phyloP scores from a whole-genome alignment of 129 eudicot genomes.

The Flaveria linearis region DNA sequence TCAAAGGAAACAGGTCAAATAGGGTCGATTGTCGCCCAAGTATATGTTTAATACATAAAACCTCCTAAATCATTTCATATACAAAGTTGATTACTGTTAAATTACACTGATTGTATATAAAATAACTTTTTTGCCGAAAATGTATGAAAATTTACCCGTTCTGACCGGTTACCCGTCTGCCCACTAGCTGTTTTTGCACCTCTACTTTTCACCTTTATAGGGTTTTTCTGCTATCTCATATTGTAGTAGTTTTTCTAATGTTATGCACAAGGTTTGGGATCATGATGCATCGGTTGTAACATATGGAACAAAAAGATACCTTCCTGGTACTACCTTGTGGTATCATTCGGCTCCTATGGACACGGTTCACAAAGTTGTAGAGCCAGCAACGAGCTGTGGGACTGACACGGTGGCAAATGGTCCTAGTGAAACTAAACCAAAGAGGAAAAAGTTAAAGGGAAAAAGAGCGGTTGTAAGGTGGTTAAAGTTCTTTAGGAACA shows the following conservation, averaged over 20 bases:
- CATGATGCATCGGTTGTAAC: slow-evolving; percentile 29
- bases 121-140: neutral
- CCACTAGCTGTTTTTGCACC: neutral
- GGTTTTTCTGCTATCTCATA: slow-evolving; percentile 39
- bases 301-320: slow-evolving; percentile 29
- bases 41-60: neutral
- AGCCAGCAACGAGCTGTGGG: slow-evolving; percentile 27
- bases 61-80: neutral
- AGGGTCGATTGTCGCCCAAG: neutral
- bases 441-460: slow-evolving; percentile 84
- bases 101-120: neutral
- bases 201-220: neutral
- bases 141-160: neutral
- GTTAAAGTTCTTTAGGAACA: slow-evolving; percentile 85
- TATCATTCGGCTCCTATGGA: slow-evolving; percentile 46
- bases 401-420: slow-evolving; percentile 28
- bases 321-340: slow-evolving; percentile 38
- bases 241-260: slow-evolving; percentile 55
- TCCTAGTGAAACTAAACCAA: slow-evolving; percentile 44
- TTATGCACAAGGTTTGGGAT: slow-evolving; percentile 52
- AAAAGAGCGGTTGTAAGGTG: slow-evolving; percentile 92
- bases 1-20: neutral
- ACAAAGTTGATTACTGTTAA: neutral
- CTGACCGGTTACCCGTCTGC: neutral
- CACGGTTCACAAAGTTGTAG: slow-evolving; percentile 33